phyloP scores from a whole-genome alignment of 2,329 filamentous ascomycete genomes.

The Aspergillus sp. region DNA sequence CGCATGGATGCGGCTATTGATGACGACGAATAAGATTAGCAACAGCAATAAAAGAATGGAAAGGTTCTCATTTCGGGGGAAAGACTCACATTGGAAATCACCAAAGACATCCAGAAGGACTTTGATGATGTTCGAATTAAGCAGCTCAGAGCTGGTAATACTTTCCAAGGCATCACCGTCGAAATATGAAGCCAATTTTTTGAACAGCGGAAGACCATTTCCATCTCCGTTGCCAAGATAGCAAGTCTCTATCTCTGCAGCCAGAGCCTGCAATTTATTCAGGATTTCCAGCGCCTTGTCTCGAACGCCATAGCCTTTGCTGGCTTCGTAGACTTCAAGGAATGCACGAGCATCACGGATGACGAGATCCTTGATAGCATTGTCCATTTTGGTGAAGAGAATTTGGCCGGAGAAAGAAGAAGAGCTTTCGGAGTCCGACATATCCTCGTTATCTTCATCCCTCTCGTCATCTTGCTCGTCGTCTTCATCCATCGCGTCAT shows the following conservation, averaged over 20 bases:
- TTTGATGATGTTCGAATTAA: slow-evolving; percentile 84
- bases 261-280: slow-evolving; percentile 65
- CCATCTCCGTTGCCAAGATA: slow-evolving; percentile 50
- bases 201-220: slow-evolving; percentile 65
- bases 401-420: slow-evolving; percentile 46
- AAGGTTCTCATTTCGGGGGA: background rate
- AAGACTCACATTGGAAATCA: slow-evolving; percentile 51
- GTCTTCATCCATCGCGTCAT: slow-evolving; percentile 50
- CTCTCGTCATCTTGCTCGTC: slow-evolving; percentile 49
- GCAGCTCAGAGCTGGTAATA: slow-evolving; percentile 89
- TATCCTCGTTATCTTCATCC: slow-evolving; percentile 47
- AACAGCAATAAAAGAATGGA: background rate
- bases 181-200: slow-evolving; percentile 74
- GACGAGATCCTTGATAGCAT: slow-evolving; percentile 66
- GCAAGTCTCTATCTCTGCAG: slow-evolving; percentile 65
- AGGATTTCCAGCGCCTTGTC: slow-evolving; percentile 75
- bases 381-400: slow-evolving; percentile 33
- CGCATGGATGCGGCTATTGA: slow-evolving; percentile 16
- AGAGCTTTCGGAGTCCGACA: slow-evolving; percentile 66
- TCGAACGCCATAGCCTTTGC: slow-evolving; percentile 69
- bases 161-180: slow-evolving; percentile 84
- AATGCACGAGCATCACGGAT: slow-evolving; percentile 75
- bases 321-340: slow-evolving; percentile 74
- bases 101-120: slow-evolving; percentile 79
- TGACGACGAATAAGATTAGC: slow-evolving; percentile 5